Base-by-base conservation (phyloP, 2,329 filamentous ascomycete species). In the Botrytis galanthina region DNA sequence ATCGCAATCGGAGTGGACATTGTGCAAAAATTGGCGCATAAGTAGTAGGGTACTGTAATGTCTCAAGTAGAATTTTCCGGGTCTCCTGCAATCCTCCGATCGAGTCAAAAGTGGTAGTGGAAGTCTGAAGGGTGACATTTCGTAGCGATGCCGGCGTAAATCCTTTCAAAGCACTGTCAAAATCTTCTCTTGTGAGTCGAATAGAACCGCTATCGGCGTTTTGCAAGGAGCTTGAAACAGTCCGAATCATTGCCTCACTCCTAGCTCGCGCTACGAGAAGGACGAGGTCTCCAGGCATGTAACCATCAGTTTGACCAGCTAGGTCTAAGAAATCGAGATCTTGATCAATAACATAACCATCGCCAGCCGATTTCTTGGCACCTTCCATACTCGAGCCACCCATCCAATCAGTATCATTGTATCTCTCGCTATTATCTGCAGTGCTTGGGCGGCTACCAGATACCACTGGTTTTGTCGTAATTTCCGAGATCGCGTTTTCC, bases 21-120 rank as follows among this genome's bases (percentile, higher is more conserved):
- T 97, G 93, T 6, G 95, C 94, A 80, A 99, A 99, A 76, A 99
- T 98, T 1, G 96, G 96, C 0, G 96, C 96, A 81, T 99, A 99
- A 74, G 96, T 97, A 1, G 97, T 99, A 0, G 96, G 96, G 80
- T 99, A 99, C 81, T 98, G 93, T 5, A 99, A 85, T 0, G 96
- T 99, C 83, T 99, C 96, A 14, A 99, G 87, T 4, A 99, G 87
- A n/a, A 93, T 94, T 78, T 95, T 92, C 6, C 97, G 90, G 1
- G 96, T 99, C 79, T 93, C 90, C 61, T 90, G 88, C 7, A 99
- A 86, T 26, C 96, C 96, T 67, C 96, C 96, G 75, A 99, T 98
- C 0, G 93, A 93, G 75, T 92, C 91, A 82, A 98, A 99, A 12
- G 93, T 97, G 0, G 93, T 98, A 1, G 93, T 96, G 4, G 94